phyloP scores from a whole-genome alignment of 108 stramenopile genomes.

The Conticribra weissflogii region DNA sequence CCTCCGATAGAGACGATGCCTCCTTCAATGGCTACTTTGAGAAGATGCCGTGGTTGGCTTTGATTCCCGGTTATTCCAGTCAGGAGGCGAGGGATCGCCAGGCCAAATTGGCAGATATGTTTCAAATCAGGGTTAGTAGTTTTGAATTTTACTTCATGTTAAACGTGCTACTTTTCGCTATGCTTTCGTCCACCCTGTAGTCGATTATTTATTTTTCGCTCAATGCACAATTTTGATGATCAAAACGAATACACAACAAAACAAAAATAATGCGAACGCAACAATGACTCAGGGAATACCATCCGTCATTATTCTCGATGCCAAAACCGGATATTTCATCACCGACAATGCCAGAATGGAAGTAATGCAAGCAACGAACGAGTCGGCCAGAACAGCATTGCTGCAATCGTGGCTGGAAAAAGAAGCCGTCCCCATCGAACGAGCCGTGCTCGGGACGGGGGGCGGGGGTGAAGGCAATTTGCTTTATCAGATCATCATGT shows the following conservation, averaged over 20 bases:
- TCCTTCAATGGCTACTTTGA: slow-evolving; percentile 64
- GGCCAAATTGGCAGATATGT: slow-evolving; percentile 52
- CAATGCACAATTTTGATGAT: no score
- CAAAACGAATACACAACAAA: no score
- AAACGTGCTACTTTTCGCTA: neutral
- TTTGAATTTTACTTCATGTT: neutral
- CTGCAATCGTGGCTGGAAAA: slow-evolving; percentile 58
- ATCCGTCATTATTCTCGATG: slow-evolving; percentile 67
- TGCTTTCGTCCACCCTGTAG: neutral
- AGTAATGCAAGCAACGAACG: slow-evolving; percentile 33
- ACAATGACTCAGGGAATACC: slow-evolving; percentile 61
- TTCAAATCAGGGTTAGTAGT: slow-evolving; percentile 48
- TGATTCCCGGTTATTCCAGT: slow-evolving; percentile 35
- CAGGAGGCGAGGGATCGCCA: slow-evolving; percentile 48
- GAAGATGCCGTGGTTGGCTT: slow-evolving; percentile 78
- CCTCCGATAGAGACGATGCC: slow-evolving; percentile 59
- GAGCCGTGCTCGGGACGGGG: slow-evolving; percentile 43
- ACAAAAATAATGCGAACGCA: neutral
- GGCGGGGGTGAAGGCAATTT: slow-evolving; percentile 21
- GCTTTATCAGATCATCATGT: slow-evolving; percentile 45
- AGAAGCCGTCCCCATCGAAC: slow-evolving; percentile 58
- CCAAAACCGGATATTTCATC: slow-evolving; percentile 70
- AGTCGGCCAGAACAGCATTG: slow-evolving; percentile 1
- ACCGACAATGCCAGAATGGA: slow-evolving; percentile 60
- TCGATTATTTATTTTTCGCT: slow-evolving; percentile 1